A percentile compares a stretch with the other conserved stretches of the same genome.
These are phyloP conservation scores for Aspergillus ustus DNA, from an alignment of 2,329 filamentous ascomycete species.

Conservation along the genomic window DNA sequence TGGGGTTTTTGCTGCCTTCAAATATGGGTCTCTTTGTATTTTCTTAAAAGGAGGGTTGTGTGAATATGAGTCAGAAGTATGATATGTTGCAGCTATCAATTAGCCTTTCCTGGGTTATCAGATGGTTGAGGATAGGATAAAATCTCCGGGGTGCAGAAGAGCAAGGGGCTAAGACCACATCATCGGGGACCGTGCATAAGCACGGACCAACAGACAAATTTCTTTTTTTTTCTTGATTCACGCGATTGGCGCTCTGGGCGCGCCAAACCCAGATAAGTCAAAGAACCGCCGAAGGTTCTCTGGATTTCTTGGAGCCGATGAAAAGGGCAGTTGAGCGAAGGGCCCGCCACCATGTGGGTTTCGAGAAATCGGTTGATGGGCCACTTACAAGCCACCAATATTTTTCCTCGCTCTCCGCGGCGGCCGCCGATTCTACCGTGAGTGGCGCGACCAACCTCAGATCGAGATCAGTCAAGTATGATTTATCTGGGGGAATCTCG, in stretches of 20 bases:
- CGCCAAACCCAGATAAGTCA: slow-evolving; percentile 5
- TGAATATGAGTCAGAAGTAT: background rate
- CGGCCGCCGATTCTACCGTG: background rate
- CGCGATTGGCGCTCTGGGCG: slow-evolving; percentile 6
- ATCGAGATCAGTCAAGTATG: background rate
- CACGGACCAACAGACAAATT: background rate
- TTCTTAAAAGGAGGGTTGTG: background rate
- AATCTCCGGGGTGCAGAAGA: background rate
- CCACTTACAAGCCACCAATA: slow-evolving; percentile 7
- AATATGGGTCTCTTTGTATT: background rate
- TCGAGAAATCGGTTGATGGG: background rate
- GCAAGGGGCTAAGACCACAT: background rate
- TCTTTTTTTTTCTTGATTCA: slow-evolving; percentile 7
- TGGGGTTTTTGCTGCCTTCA: background rate
- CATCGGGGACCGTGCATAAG: background rate
- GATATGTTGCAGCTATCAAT: background rate
- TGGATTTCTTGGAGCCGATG: background rate
- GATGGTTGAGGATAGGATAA: background rate
- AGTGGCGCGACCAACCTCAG: background rate
- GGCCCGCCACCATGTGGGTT: background rate
- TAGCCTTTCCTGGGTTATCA: background rate
- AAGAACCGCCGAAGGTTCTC: background rate
- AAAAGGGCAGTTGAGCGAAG: slow-evolving; percentile 1
- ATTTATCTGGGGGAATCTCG: too few species aligned
- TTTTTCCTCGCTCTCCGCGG: slow-evolving; percentile 12